phyloP scores from a whole-genome alignment of 106 monocot genomes.

The Phalaenopsis aphrodite region DNA sequence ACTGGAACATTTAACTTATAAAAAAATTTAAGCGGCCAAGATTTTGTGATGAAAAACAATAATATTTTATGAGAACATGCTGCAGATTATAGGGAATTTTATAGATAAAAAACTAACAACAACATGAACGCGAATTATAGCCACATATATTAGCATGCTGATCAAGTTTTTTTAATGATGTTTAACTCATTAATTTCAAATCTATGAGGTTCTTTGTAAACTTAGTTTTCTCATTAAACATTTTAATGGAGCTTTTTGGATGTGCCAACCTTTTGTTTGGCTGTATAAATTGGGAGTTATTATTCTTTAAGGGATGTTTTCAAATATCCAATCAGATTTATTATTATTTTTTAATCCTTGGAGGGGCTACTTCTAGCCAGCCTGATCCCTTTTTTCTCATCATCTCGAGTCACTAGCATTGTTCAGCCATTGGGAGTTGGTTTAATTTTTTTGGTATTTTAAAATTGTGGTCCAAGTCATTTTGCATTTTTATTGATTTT shows the following conservation, averaged over 20 bases:
- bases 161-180: neutral
- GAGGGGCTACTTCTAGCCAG: neutral
- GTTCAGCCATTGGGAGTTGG: neutral
- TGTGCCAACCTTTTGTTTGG: neutral
- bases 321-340: neutral
- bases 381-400: neutral
- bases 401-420: neutral
- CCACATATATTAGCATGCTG: neutral
- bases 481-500: neutral
- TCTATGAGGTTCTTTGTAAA: neutral
- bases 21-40: neutral
- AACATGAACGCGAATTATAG: neutral
- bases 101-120: neutral
- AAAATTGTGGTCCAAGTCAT: neutral
- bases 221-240: neutral
- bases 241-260: neutral
- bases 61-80: neutral
- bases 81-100: neutral
- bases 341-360: neutral
- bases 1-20: neutral
- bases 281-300: neutral
- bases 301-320: neutral
- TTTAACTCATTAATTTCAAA: neutral
- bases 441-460: neutral
- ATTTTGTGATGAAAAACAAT: neutral